phyloP scores from a whole-genome alignment of 2,329 filamentous ascomycete species.

The Catunica adiposa region DNA sequence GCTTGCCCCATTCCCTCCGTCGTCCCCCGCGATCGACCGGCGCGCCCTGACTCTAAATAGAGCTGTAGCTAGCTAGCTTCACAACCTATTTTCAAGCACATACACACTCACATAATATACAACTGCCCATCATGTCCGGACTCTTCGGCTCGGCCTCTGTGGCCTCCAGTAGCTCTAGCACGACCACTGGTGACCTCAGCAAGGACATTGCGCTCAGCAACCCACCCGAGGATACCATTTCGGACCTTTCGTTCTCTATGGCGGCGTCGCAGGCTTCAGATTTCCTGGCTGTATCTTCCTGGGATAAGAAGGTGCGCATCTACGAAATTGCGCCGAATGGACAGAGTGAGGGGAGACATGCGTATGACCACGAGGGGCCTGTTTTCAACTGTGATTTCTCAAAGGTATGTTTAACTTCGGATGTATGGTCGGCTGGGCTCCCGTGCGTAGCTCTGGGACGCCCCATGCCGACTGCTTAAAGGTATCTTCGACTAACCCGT shows the following conservation, averaged over 20 bases:
- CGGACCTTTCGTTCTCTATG: slow-evolving; percentile 70
- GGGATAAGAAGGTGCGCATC: slow-evolving; percentile 96
- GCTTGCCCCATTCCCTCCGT: background rate
- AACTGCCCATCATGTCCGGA: slow-evolving; percentile 37
- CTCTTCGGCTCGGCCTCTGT: slow-evolving; percentile 41
- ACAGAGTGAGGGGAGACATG: slow-evolving; percentile 66
- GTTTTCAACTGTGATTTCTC: slow-evolving; percentile 79
- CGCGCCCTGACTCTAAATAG: background rate
- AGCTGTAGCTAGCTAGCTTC: background rate
- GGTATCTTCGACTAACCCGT: background rate
- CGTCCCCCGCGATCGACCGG: background rate
- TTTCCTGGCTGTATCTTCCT: slow-evolving; percentile 77
- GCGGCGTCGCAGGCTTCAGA: slow-evolving; percentile 41
- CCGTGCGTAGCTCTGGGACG: background rate
- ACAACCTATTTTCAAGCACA: background rate
- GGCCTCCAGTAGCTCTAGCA: slow-evolving; percentile 37
- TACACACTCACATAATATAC: background rate
- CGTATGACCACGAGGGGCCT: slow-evolving; percentile 72
- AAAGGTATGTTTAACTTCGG: slow-evolving; percentile 41
- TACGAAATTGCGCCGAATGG: slow-evolving; percentile 75
- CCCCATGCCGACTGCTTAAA: background rate
- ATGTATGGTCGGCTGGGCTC: background rate
- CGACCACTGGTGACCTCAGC: slow-evolving; percentile 77
- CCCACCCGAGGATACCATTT: slow-evolving; percentile 78
- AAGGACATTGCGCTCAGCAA: slow-evolving; percentile 67